phyloP scores from a whole-genome alignment of 116 monocot genomes.

The Cymodocea nodosa region DNA sequence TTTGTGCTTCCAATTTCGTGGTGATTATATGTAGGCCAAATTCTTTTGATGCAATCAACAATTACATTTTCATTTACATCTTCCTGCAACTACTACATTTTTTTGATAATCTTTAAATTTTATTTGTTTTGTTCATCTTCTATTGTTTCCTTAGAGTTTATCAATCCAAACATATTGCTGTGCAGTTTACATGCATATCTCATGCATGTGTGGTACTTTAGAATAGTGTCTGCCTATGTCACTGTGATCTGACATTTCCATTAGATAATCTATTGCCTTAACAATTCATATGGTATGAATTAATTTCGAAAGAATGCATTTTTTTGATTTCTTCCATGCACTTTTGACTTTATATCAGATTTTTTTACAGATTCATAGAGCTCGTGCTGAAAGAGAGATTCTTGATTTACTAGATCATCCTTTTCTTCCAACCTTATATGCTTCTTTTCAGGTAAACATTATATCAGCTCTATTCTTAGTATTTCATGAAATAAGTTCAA shows the following conservation, averaged over 20 bases:
- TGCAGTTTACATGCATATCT: no score
- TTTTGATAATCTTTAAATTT: not conserved
- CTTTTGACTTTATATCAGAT: not conserved
- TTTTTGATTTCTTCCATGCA: no score
- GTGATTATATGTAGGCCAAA: no score
- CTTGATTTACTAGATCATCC: conserved; percentile 92
- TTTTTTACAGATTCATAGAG: conserved; percentile 73
- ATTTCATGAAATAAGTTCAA: no score
- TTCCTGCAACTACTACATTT: no score
- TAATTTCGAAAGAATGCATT: no score
- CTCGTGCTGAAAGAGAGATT: conserved; percentile 87
- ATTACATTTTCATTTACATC: not conserved
- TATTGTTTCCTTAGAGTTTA: not conserved
- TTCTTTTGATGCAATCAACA: not conserved
- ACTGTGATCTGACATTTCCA: no score
- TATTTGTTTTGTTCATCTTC: not conserved
- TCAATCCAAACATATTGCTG: no score
- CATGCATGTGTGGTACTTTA: not conserved
- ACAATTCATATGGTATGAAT: no score
- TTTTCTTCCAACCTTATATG: conserved; percentile 94
- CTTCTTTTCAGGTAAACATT: conserved; percentile 74
- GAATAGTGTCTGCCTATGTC: no score
- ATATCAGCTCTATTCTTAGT: conserved; percentile 1
- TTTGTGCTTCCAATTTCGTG: no score
- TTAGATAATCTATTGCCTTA: no score